Evolutionary conservation across 495 filamentous ascomycete genomes (phyloP), one percentile per base, ranked within the genome.

Genomic region (Rostrohypoxylon terebratum): DNA sequence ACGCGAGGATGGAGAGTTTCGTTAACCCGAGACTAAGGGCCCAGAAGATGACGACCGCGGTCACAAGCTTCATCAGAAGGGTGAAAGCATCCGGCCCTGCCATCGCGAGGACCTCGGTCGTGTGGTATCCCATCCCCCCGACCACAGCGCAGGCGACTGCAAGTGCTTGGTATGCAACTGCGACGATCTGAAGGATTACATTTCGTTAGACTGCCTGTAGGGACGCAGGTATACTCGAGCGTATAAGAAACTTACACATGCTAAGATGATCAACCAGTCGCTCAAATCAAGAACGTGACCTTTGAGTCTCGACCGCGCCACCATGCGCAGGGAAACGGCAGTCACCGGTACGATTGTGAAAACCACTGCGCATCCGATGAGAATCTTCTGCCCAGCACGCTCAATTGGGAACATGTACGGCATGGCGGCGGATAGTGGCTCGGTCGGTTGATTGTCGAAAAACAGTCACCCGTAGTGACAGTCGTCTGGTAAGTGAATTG

Each of bases 231-330:
- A 50, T 50, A 50, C 47, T 50, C 47, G 47, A 50, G 16, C 47
- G 47, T 23, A 25, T 50, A 50, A 23, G 47, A 50, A 50, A 50
- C 47, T 50, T 50, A 50, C 47, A 50, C 47, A 50, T 50, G 47
- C 47, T 50, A 50, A 21, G 47, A 50, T 7, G 23, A 50, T 50
- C 9, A 50, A 18, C 47, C 47, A 50, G 18, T 50, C 47, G 47
- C 47, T 50, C 47, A 50, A 18, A 50, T 50, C 47, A 50, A 50
- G 47, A 50, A 3, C 8, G 47, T 50, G 6, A 50, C 23, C 23
- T n/a, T 25, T 50, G 47, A 50, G 23, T 50, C 47, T 50, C 23
- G 47, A 50, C 23, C 47, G 47, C 47, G 47, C 47, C 0, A 50
- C 10, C 47, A 50, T 21, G 47, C 47, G 47, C 47, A 50, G 47